Percentiles rank a stretch among this genome's conserved stretches.
phyloP scores from a whole-genome alignment of 1,284 basidiomycete species.

The Sporisorium exsertum region DNA sequence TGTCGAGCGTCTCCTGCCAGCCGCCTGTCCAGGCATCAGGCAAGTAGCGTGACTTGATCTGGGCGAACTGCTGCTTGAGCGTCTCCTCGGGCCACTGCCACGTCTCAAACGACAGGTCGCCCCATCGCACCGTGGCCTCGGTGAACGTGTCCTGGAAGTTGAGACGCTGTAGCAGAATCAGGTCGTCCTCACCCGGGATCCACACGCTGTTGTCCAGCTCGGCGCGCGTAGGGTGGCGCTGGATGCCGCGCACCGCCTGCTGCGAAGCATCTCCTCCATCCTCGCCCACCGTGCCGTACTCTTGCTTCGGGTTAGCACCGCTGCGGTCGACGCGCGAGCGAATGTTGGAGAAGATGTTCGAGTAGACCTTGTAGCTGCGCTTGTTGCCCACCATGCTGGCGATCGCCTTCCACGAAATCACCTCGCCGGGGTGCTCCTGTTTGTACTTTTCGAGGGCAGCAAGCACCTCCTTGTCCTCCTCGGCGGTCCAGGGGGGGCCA shows the following conservation, averaged over 20 bases:
- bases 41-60: constrained; percentile 50
- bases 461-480: constrained; percentile 52
- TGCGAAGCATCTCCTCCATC: constrained; percentile 21
- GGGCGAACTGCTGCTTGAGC: constrained; percentile 45
- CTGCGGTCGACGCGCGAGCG: constrained; percentile 38
- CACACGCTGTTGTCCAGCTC: constrained; percentile 47
- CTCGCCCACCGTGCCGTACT: constrained; percentile 32
- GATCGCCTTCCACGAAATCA: constrained; percentile 49
- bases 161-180: constrained; percentile 50
- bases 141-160: constrained; percentile 36
- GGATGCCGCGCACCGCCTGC: constrained; percentile 33
- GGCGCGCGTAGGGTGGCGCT: constrained; percentile 37
- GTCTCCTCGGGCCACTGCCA: constrained; percentile 46
- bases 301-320: constrained; percentile 22
- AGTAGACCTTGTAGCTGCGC: constrained; percentile 55
- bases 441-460: constrained; percentile 46
- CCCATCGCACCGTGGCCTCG: constrained; percentile 34
- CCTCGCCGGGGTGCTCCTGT: constrained; percentile 42
- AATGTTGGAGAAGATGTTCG: constrained; percentile 44
- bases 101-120: constrained; percentile 29
- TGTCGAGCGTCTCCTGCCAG: constrained; percentile 46
- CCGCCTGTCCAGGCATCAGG: constrained; percentile 39
- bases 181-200: constrained; percentile 47
- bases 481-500: constrained; percentile 32
- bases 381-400: constrained; percentile 48